phyloP scores from a whole-genome alignment of 2,329 filamentous ascomycete genomes.

The Colletotrichum zoysiae region DNA sequence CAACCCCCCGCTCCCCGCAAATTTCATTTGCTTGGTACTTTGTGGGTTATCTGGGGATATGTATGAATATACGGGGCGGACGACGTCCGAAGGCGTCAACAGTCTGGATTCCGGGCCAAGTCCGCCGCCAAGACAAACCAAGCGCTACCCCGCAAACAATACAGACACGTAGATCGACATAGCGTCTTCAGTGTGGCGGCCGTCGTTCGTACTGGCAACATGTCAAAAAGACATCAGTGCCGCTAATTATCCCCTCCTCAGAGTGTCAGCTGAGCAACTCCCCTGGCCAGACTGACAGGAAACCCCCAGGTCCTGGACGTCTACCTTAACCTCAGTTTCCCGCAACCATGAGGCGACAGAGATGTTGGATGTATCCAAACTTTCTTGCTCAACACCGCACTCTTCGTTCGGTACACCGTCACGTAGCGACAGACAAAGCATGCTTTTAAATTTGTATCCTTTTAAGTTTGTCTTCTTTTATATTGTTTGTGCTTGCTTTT shows the following conservation, averaged over 20 bases:
- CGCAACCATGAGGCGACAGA: not conserved
- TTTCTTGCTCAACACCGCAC: not conserved
- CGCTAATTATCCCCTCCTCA: too few species aligned
- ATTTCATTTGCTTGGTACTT: not conserved
- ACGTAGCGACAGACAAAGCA: not conserved
- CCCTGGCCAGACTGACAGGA: not conserved
- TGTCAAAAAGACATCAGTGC: not conserved
- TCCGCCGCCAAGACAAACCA: not conserved
- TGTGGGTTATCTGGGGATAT: slow-evolving; percentile 32
- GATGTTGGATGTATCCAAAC: not conserved
- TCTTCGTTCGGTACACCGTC: too few species aligned
- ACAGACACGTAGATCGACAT: not conserved
- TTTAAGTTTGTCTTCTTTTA: too few species aligned
- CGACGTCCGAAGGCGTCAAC: not conserved
- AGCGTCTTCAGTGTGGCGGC: not conserved
- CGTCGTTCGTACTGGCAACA: not conserved
- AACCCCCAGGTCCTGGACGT: not conserved
- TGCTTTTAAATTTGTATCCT: not conserved
- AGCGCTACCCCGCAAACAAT: not conserved
- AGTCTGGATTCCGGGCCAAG: not conserved
- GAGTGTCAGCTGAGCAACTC: too few species aligned
- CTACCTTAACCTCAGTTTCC: not conserved
- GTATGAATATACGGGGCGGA: not conserved
- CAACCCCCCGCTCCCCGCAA: slow-evolving; percentile 1
- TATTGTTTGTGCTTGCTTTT: too few species aligned